A percentile compares a stretch with the other conserved stretches of the same genome.
Conservation (phyloP, 78 protist genomes). For the Dictyostelium capitatum region DNA sequence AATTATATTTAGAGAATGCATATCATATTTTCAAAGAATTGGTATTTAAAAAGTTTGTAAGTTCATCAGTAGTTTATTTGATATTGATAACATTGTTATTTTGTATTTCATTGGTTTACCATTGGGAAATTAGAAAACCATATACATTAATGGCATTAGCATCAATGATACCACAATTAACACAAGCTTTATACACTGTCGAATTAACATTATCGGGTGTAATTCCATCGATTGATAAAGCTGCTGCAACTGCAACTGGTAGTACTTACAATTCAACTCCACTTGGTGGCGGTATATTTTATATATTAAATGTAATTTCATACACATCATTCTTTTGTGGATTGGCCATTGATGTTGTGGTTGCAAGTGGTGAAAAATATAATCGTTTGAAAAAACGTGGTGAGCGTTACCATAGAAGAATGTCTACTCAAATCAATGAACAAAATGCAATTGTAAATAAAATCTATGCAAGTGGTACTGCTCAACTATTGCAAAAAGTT, state of each 20-base stretch:
- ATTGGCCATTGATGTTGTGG: conserved; percentile 31
- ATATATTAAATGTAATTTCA: conserved; percentile 41
- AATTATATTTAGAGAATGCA: conserved; percentile 9
- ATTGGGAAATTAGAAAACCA: conserved; percentile 57
- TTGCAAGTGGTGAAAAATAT: conserved; percentile 56
- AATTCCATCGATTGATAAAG: not conserved
- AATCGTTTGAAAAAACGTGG: conserved; percentile 12
- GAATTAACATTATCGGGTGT: conserved; percentile 7
- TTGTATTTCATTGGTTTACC: conserved; percentile 32
- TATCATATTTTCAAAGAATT: conserved; percentile 14
- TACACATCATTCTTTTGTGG: conserved; percentile 46
- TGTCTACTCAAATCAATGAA: conserved; percentile 63
- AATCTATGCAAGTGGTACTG: conserved; percentile 28
- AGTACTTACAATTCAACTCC: not conserved
- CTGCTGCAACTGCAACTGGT: not conserved
- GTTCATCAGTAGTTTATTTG: conserved; percentile 17
- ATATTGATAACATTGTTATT: not conserved
- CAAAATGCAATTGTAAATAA: conserved; percentile 53
- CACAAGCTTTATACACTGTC: conserved; percentile 25
- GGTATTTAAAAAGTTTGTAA: conserved; percentile 9
- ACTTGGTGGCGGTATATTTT: conserved; percentile 62
- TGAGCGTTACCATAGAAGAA: conserved; percentile 45
- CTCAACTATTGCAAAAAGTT: conserved; percentile 44
- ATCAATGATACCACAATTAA: conserved; percentile 33
- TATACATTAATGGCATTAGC: conserved; percentile 56